phyloP scores from a whole-genome alignment of 352 stramenopile genomes.

The Globisporangium paroecandrum region DNA sequence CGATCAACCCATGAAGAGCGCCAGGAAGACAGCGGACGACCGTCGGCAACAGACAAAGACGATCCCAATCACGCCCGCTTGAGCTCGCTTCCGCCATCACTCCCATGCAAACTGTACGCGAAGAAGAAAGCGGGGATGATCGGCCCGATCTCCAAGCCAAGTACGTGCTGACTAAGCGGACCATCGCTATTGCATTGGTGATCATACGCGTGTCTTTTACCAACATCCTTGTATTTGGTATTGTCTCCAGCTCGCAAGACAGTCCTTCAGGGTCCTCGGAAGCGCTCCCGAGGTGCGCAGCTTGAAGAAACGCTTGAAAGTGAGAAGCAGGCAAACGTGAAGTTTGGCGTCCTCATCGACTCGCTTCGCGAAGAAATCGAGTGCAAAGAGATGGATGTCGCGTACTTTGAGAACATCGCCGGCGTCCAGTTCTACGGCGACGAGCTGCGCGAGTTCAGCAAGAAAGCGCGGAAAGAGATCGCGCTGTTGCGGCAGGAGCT shows the following conservation, averaged over 20 bases:
- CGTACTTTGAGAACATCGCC: slow-evolving; percentile 68
- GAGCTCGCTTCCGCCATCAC: not conserved
- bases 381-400: slow-evolving; percentile 73
- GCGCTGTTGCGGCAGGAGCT: slow-evolving; percentile 35
- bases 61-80: slow-evolving; percentile 3
- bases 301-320: slow-evolving; percentile 58
- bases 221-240: not conserved
- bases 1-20: slow-evolving; percentile 1
- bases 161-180: slow-evolving; percentile 17
- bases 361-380: slow-evolving; percentile 63
- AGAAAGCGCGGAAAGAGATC: slow-evolving; percentile 38
- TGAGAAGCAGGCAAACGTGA: slow-evolving; percentile 40
- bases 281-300: slow-evolving; percentile 65
- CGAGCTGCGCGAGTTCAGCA: slow-evolving; percentile 46
- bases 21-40: not conserved
- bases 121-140: slow-evolving; percentile 74
- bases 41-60: not conserved
- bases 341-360: slow-evolving; percentile 48
- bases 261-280: slow-evolving; percentile 29
- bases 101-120: slow-evolving; percentile 34
- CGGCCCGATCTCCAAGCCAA: slow-evolving; percentile 60
- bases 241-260: slow-evolving; percentile 23
- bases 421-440: slow-evolving; percentile 50
- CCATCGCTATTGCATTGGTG: not conserved
- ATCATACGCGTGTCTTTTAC: not conserved